Evolutionary conservation across 2,329 filamentous ascomycete species (phyloP), one percentile per base, ranked within the genome.

Genomic region (Sporothrix pallida): DNA sequence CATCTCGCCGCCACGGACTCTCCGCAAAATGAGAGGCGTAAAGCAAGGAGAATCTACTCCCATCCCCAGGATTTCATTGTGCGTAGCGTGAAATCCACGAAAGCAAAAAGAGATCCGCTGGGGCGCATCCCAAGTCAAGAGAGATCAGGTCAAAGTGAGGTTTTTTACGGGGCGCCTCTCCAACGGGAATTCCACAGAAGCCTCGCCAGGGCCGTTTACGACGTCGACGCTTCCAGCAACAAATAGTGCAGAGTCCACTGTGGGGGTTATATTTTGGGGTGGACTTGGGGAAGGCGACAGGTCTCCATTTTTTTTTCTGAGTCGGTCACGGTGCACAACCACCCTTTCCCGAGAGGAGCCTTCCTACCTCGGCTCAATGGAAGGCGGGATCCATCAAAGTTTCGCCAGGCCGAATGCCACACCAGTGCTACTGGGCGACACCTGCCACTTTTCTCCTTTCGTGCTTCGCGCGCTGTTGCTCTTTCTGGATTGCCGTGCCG

Each of bases 301-400:
- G 20, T 56, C 68, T 23, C 68, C 52, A 70, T 70, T 60, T 70
- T 70, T 17, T 50, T 56, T 50, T 26, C 13, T 26, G 46, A 23
- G 13, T n/a, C 37, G 62, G 44, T 68, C 44, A 20, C 63, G 63
- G 26, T 50, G 26, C 50, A 20, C 15, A 56, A 37, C 37, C 50
- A 58, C 54, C 52, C 37, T 71, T 60, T 71, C 69, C 69, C 54
- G 70, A 67, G 60, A 67, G 48, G 44, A 26, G 26, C 70, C 58
- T 67, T 65, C 46, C 13, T 72, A 71, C 73, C 73, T 74, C 73
- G 73, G 73, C 73, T 73, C 73, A 74, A 72, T 67, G 70, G 71
- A 73, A 73, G 71, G 67, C 71, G 37, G 56, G 73, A 65, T 46
- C 73, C 72, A 62, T 50, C 23, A 13, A 48, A 20, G 6, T 23